Evolutionary conservation across 352 stramenopile genomes (phyloP), one percentile per base, ranked within the genome.

Genomic region (Phytophthora sp.): DNA sequence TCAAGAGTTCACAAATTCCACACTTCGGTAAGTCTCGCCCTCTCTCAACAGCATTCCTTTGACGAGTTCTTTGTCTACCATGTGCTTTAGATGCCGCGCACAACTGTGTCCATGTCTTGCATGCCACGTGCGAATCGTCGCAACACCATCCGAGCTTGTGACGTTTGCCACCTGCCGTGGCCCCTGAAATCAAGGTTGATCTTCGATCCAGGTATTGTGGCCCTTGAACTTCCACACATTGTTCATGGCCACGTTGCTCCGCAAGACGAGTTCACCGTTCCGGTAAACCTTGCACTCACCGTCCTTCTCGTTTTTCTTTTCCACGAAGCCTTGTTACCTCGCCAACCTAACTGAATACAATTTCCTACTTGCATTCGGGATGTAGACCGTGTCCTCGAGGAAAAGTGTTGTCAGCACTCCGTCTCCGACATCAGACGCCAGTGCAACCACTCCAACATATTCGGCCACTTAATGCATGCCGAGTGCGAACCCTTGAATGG

Each of bases 191-290:
- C 38, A 2, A 30, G 24, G 3, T 16, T 42, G 1, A 16, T 42
- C 9, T 7, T 42, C 35, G 23, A 60, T 51, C 26, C 52, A 60
- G 7, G 52, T n/a, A 27, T 60, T 44, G 26, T 60, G 36, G 7
- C 5, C 24, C 5, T 60, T 26, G 31, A 60, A 51, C 5, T 46
- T 20, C 52, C 52, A 60, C 15, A 51, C 52, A 51, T 60, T 61
- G 21, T 53, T 61, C 2, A 15, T 4, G 12, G 26, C 41, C 3
- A 46, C 6, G 6, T 61, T 42, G n/a, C 39, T 51, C 13, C 29
- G 52, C 2, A 60, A 21, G 2, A 51, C 52, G 6, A 51, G 31
- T 3, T 51, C 38, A 31, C 38, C 41, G 24, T 51, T 41, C 11
- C 16, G 36, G 49, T 53, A 52, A n/a, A n/a, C n/a, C n/a, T n/a